These are phyloP conservation scores for Raphanus raphanistrum DNA, from an alignment of 345 rosid species.

Conservation along the genomic window DNA sequence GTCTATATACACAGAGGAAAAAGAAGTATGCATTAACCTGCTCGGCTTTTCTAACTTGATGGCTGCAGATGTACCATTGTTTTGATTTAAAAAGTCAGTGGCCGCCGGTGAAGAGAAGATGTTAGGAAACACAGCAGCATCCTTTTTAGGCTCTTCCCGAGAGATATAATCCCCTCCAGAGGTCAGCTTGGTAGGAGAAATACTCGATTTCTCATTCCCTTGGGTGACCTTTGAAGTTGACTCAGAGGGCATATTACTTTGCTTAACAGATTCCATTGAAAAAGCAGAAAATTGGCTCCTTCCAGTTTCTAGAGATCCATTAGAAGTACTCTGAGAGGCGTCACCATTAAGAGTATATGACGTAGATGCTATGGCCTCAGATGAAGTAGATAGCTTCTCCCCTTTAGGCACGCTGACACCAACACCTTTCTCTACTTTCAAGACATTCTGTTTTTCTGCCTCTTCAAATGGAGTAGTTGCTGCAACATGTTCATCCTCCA, in stretches of 20 bases:
- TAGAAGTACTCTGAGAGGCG: conserved; percentile 34
- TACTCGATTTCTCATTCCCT: conserved; percentile 25
- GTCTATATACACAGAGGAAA: conserved; percentile 7
- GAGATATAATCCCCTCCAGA: conserved; percentile 14
- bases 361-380: conserved; percentile 41
- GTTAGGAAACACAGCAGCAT: conserved; percentile 26
- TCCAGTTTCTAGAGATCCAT: conserved; percentile 42
- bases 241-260: conserved; percentile 34
- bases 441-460: conserved; percentile 43
- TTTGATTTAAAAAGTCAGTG: conserved; percentile 14
- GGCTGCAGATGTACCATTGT: conserved; percentile 28
- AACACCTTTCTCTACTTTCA: conserved; percentile 35
- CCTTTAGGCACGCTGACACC: conserved; percentile 41
- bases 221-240: conserved; percentile 31
- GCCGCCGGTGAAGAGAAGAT: conserved; percentile 10
- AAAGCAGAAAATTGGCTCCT: conserved; percentile 40
- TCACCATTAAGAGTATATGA: conserved; percentile 40
- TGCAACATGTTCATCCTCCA: conserved; percentile 62
- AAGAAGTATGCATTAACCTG: conserved; percentile 38
- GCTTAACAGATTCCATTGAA: conserved; percentile 42
- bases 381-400: conserved; percentile 36
- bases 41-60: conserved; percentile 26
- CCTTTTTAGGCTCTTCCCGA: conserved; percentile 28
- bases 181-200: conserved; percentile 12
- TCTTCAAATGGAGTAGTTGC: conserved; percentile 37